These are phyloP conservation scores for Platismatia glauca DNA, from an alignment of 495 filamentous ascomycete genomes.

Conservation along the genomic window DNA sequence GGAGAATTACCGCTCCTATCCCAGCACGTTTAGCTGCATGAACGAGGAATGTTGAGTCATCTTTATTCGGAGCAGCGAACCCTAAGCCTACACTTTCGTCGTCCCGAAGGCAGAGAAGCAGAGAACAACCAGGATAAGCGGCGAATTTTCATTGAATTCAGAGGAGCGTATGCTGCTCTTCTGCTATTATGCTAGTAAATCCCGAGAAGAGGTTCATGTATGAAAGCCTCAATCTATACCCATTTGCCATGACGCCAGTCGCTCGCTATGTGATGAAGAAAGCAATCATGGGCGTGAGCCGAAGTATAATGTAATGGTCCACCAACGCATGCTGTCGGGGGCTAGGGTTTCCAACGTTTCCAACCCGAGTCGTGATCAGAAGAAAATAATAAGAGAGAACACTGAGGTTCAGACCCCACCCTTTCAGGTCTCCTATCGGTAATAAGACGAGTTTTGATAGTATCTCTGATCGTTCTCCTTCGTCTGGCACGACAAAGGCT, in stretches of 20 bases:
- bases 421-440: not conserved
- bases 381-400: not conserved
- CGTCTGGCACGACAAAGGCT: not conserved
- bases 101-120: too few relatives aligned
- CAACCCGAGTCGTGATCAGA: not conserved
- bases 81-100: too few relatives aligned
- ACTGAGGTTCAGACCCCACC: not conserved
- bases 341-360: not conserved
- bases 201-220: too few relatives aligned
- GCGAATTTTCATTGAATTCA: too few relatives aligned
- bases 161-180: too few relatives aligned
- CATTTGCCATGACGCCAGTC: not conserved
- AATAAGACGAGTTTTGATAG: not conserved
- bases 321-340: not conserved
- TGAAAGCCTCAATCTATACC: too few relatives aligned
- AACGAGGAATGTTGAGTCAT: too few relatives aligned
- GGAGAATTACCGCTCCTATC: too few relatives aligned
- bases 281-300: not conserved
- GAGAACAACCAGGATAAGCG: too few relatives aligned
- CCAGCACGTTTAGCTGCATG: too few relatives aligned
- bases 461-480: not conserved
- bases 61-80: too few relatives aligned
- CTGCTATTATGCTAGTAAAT: too few relatives aligned
- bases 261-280: not conserved
- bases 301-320: not conserved